phyloP scores from a whole-genome alignment of 352 stramenopile species.

The Phytophthora idaei region DNA sequence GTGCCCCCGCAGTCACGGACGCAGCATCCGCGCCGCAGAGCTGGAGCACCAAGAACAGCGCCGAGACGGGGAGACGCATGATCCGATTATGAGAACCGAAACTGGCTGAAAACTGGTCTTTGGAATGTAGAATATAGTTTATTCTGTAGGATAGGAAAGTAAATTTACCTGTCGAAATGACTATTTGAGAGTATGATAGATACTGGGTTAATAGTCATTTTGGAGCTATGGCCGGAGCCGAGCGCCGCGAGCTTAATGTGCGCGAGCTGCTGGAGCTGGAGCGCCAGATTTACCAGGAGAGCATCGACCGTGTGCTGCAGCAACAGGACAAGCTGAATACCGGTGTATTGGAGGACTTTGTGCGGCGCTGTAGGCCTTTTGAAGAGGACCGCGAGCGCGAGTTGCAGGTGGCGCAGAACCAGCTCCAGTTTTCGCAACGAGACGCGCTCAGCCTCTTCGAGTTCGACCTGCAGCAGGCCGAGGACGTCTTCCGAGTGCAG shows the following conservation, averaged over 20 bases:
- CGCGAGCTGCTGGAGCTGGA: slow-evolving; percentile 81
- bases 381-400: slow-evolving; percentile 55
- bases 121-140: slow-evolving; percentile 2
- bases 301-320: slow-evolving; percentile 63
- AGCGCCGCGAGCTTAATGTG: slow-evolving; percentile 49
- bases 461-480: slow-evolving; percentile 77
- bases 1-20: slow-evolving; percentile 64
- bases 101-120: slow-evolving; percentile 32
- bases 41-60: slow-evolving; percentile 27
- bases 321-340: slow-evolving; percentile 55
- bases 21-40: slow-evolving; percentile 35
- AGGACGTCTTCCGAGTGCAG: slow-evolving; percentile 56
- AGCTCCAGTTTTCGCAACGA: slow-evolving; percentile 53
- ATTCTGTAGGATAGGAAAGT: slow-evolving; percentile 7
- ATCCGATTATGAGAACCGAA: slow-evolving; percentile 17
- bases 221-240: slow-evolving; percentile 5
- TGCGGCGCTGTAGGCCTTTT: slow-evolving; percentile 64
- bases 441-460: slow-evolving; percentile 69
- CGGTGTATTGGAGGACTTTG: slow-evolving; percentile 66
- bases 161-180: neutral
- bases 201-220: slow-evolving; percentile 3
- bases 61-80: slow-evolving; percentile 29
- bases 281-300: slow-evolving; percentile 84
- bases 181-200: neutral
- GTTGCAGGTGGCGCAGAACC: slow-evolving; percentile 53